phyloP scores from a whole-genome alignment of 1,284 basidiomycete species.

The Polyporus tsugae region DNA sequence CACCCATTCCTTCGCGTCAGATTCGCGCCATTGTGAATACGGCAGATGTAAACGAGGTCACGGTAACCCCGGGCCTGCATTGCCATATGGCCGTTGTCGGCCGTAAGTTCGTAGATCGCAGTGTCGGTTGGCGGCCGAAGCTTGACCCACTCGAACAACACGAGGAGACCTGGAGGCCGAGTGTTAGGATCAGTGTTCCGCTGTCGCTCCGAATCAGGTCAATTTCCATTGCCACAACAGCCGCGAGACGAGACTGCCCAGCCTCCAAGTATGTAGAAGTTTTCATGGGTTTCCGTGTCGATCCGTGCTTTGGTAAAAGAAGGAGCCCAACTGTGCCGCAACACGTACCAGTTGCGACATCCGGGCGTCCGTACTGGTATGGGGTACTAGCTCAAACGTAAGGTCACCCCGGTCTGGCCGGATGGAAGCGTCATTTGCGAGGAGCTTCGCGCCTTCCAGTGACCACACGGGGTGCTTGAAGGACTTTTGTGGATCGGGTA shows the following conservation, averaged over 20 bases:
- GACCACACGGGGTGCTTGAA: neutral
- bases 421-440: neutral
- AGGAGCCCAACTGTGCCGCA: neutral
- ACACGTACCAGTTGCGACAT: neutral
- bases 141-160: neutral
- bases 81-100: conserved; percentile 1
- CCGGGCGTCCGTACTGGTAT: neutral
- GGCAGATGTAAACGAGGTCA: neutral
- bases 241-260: neutral
- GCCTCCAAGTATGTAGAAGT: neutral
- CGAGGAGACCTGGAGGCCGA: neutral
- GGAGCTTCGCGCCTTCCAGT: neutral
- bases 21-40: neutral
- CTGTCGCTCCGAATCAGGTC: conserved; percentile 6
- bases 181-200: neutral
- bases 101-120: conserved; percentile 2
- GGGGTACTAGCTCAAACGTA: neutral
- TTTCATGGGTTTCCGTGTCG: neutral
- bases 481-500: neutral
- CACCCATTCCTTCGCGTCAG: neutral
- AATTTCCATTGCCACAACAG: conserved; percentile 4
- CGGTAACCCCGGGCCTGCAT: neutral
- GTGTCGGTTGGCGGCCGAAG: conserved; percentile 4
- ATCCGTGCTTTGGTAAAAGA: neutral
- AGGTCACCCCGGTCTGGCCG: neutral